Evolutionary conservation across 2,329 filamentous ascomycete species (phyloP), one percentile per base, ranked within the genome.

Genomic region (Ophiocordyceps sinensis): DNA sequence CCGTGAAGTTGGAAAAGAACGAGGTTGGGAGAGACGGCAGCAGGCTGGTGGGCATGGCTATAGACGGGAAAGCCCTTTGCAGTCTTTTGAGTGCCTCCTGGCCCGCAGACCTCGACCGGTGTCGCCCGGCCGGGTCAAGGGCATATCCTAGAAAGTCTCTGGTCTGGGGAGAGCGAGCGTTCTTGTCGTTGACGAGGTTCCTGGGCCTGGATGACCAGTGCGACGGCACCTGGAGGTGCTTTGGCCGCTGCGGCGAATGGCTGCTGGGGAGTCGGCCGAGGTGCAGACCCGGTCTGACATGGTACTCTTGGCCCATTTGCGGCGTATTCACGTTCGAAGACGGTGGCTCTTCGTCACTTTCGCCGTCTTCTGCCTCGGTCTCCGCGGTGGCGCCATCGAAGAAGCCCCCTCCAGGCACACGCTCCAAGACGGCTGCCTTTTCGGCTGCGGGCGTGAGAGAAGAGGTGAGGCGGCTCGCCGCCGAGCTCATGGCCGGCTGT

Each of bases 31-130:
- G 56, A 1, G 70, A 71, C 5, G 61, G 57, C 7, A 61, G 43
- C 12, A 63, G 44, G 38, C 57, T 51, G n/a, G 50, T 45, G 2
- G 58, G 52, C 6, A 53, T 45, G 36, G 45, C 46, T 29, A 76
- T 61, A 6, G 73, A 77, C 2, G 75, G 73, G 9, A 79, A 53
- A 1, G 67, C 73, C 45, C 70, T 75, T 36, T 71, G 71, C 36
- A 79, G 54, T 47, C 65, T 71, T 53, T 67, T 76, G 23, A 79
- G 53, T 5, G 73, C 70, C 41, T 78, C 75, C 29, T 72, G 65
- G 13, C 75, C 70, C 3, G 66, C 66, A 2, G 75, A 79, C 14
- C 67, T 64, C 15, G 75, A 71, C 17, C 75, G 63, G 12, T 63
- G 59, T 36, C 66, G 64, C 39, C 71, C 63, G 9, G 57, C 60